Percentiles rank a stretch among this genome's conserved stretches.
These are phyloP conservation scores for Lasiodiplodia sp. DNA, from an alignment of 2,329 filamentous ascomycete species.

Conservation along the genomic window DNA sequence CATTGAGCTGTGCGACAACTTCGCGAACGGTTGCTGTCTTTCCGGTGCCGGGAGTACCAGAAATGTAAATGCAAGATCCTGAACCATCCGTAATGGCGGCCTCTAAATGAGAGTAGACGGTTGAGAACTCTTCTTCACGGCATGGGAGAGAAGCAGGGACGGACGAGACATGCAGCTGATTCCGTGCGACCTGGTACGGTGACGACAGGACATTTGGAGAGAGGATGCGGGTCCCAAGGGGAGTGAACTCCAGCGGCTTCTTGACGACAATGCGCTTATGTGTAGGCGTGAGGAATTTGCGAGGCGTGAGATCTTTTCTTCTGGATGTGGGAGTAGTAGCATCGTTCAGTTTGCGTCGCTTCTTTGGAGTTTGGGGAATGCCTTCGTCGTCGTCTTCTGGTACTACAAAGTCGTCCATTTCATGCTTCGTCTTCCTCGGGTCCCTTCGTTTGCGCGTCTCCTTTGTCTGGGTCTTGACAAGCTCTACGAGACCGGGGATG, in stretches of 20 bases:
- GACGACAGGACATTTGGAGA: slow-evolving; percentile 80
- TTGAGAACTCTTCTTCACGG: slow-evolving; percentile 87
- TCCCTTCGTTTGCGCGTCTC: slow-evolving; percentile 64
- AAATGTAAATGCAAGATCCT: slow-evolving; percentile 98
- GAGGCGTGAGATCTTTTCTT: slow-evolving; percentile 55
- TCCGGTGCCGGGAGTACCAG: slow-evolving; percentile 95
- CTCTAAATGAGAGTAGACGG: slow-evolving; percentile 92
- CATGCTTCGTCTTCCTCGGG: slow-evolving; percentile 43
- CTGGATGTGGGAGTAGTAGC: slow-evolving; percentile 54
- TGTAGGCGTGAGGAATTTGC: slow-evolving; percentile 67
- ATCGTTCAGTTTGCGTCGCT: slow-evolving; percentile 56
- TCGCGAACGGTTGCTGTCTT: slow-evolving; percentile 98
- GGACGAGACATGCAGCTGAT: slow-evolving; percentile 88
- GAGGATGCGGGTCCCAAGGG: slow-evolving; percentile 85
- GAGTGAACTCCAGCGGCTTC: slow-evolving; percentile 93
- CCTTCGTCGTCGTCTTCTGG: slow-evolving; percentile 49
- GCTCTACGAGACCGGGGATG: slow-evolving; percentile 69
- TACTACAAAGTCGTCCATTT: slow-evolving; percentile 54
- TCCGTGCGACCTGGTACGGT: slow-evolving; percentile 90
- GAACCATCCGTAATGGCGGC: slow-evolving; percentile 92
- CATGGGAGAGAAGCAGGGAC: slow-evolving; percentile 90
- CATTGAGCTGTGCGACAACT: slow-evolving; percentile 86
- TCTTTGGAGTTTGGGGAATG: slow-evolving; percentile 54
- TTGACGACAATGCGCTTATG: slow-evolving; percentile 77
- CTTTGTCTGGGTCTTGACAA: slow-evolving; percentile 76